Conservation (phyloP, 345 rosid species). For the Balakata baccata region DNA sequence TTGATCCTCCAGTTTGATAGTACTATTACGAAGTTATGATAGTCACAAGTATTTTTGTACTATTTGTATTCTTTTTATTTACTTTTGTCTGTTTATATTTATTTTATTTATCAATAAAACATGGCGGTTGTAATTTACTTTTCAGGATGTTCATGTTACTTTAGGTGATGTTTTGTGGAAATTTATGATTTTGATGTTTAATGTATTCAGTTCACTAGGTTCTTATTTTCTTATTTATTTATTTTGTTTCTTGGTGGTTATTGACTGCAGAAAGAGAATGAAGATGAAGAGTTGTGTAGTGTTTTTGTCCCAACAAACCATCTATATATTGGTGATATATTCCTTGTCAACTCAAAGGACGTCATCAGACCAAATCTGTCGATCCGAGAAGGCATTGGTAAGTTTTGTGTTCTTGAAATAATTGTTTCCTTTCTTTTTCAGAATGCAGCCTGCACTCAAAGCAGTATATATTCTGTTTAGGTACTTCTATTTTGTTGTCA, state of each 20-base stretch:
- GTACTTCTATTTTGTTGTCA: too few relatives aligned
- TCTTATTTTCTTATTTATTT: slow-evolving; percentile 1
- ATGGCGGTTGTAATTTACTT: too few relatives aligned
- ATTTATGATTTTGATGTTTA: neutral
- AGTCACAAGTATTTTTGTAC: too few relatives aligned
- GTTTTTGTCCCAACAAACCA: slow-evolving; percentile 71
- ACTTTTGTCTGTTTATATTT: too few relatives aligned
- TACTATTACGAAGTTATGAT: too few relatives aligned
- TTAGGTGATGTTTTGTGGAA: neutral
- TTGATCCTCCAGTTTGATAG: too few relatives aligned
- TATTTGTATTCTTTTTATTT: too few relatives aligned
- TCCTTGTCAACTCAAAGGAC: slow-evolving; percentile 62
- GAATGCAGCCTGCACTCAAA: too few relatives aligned
- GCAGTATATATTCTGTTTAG: too few relatives aligned
- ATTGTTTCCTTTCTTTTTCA: too few relatives aligned
- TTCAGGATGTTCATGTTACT: neutral
- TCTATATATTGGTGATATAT: slow-evolving; percentile 61
- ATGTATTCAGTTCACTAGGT: neutral
- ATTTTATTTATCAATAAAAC: too few relatives aligned
- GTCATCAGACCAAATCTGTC: slow-evolving; percentile 63
- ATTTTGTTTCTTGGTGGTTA: neutral
- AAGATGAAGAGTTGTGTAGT: slow-evolving; percentile 68
- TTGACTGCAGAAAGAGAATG: slow-evolving; percentile 51
- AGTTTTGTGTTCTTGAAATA: neutral
- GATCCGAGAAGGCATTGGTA: slow-evolving; percentile 70